Evolutionary conservation across 371 early-diverging fungal genomes (phyloP), one percentile per base, ranked within the genome.

Genomic region (Coemansia sp.): DNA sequence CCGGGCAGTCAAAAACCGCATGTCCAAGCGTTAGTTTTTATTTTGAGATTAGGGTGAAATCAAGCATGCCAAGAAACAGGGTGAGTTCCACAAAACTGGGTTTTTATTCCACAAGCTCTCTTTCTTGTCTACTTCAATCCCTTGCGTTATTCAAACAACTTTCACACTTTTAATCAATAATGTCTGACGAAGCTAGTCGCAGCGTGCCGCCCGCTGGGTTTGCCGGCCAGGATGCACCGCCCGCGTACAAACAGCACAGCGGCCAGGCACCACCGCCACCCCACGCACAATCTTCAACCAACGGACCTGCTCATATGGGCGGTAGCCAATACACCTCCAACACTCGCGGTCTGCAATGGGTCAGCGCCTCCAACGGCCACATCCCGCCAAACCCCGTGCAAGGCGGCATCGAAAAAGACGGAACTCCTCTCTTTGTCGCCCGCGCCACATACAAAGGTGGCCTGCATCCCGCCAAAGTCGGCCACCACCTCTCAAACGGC

Each of bases 351-450:
- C 55, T 76, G 22, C 72, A 76, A 47, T 79, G 79, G 79, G 80
- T 79, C 2, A 53, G 22, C 6, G 80, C 76, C 0, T 63, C 67
- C 0, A 61, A 80, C 61, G 77, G 77, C 4, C 56, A 65, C 53
- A 82, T 84, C 39, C 86, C 86, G 7, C 73, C 78, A 10, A 75
- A 81, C 50, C 83, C 86, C 24, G 82, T 85, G 60, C 78, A 77
- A 45, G 79, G 80, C 48, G 85, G 85, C 14, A 67, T 79, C 26
- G 86, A 85, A 56, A 62, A 65, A n/a, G 83, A 85, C 63, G 84
- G 83, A n/a, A 68, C 65, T 16, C 84, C 86, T 5, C 75, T 86
- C 66, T 86, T 80, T 69, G 77, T 82, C 27, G 83, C 72, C 24
- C 82, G 86, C 42, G 69, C 71, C 3, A 63, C 61, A 21, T 76